These are phyloP conservation scores for Flaveria linearis DNA, from an alignment of 129 eudicot species.

Conservation along the genomic window DNA sequence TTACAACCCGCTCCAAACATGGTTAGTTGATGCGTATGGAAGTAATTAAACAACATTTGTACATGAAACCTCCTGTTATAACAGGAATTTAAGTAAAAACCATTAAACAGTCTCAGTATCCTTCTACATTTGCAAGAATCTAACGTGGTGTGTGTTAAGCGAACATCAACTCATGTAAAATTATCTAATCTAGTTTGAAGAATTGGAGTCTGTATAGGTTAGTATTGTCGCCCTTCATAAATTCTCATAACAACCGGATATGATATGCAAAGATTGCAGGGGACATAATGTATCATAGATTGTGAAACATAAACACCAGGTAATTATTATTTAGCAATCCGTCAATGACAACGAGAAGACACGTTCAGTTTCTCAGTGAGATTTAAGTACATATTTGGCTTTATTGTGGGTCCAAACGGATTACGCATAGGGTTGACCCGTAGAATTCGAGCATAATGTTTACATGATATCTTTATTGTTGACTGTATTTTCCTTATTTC, in stretches of 20 bases:
- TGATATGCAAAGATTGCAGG: neutral
- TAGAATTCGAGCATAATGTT: neutral
- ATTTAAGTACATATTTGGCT: neutral
- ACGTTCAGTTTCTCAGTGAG: neutral
- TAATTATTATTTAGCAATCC: neutral
- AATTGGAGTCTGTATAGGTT: neutral
- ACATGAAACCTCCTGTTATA: neutral
- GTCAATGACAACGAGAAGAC: neutral
- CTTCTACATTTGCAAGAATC: neutral
- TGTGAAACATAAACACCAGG: neutral
- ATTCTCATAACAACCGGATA: neutral
- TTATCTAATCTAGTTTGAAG: neutral
- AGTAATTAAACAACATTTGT: neutral
- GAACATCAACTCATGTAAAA: neutral
- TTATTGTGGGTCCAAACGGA: neutral
- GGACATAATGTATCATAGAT: neutral
- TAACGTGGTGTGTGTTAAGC: neutral
- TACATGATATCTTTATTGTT: neutral
- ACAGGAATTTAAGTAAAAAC: neutral
- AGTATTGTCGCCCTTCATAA: neutral
- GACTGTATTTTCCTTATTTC: conserved; percentile 15
- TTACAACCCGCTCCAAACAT: neutral
- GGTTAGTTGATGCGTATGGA: neutral
- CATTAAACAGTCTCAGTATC: neutral
- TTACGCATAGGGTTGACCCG: neutral